A percentile compares a stretch with the other conserved stretches of the same genome.
These are phyloP conservation scores for Peziza echinospora DNA, from an alignment of 495 filamentous ascomycete genomes.

Conservation along the genomic window DNA sequence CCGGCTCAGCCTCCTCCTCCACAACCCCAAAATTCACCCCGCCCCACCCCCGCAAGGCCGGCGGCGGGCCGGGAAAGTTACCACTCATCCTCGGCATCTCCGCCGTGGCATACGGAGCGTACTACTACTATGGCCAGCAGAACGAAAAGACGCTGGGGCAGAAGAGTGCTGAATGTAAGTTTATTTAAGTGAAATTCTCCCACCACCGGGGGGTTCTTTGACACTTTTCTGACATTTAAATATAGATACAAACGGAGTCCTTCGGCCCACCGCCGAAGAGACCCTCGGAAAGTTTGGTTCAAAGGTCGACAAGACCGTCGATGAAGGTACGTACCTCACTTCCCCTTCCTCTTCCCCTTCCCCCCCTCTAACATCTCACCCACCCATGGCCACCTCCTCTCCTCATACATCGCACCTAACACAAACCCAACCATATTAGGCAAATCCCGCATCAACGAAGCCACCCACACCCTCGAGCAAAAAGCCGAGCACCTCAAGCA, in stretches of 20 bases:
- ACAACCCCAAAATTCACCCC: too few relatives aligned
- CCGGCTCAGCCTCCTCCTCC: too few relatives aligned
- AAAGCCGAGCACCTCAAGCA: slow-evolving; percentile 28
- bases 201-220: too few relatives aligned
- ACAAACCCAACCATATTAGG: slow-evolving; percentile 2
- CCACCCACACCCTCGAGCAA: slow-evolving; percentile 34
- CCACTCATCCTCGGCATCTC: slow-evolving; percentile 19
- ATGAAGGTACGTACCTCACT: slow-evolving; percentile 22
- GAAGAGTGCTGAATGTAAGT: too few relatives aligned
- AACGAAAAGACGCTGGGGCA: too few relatives aligned
- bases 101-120: slow-evolving; percentile 59
- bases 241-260: background rate
- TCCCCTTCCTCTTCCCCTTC: background rate
- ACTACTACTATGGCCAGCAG: slow-evolving; percentile 72
- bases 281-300: slow-evolving; percentile 24
- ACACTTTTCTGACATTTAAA: too few relatives aligned
- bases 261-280: slow-evolving; percentile 22
- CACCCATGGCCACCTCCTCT: background rate
- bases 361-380: background rate
- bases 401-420: background rate
- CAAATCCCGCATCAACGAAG: slow-evolving; percentile 25
- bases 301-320: slow-evolving; percentile 28
- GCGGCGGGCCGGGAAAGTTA: too few relatives aligned
- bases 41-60: too few relatives aligned
- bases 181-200: too few relatives aligned